Percentiles rank a stretch among this genome's conserved stretches.
Evolutionary conservation across 345 rosid species (phyloP).

Genomic region (Populus simonii): DNA sequence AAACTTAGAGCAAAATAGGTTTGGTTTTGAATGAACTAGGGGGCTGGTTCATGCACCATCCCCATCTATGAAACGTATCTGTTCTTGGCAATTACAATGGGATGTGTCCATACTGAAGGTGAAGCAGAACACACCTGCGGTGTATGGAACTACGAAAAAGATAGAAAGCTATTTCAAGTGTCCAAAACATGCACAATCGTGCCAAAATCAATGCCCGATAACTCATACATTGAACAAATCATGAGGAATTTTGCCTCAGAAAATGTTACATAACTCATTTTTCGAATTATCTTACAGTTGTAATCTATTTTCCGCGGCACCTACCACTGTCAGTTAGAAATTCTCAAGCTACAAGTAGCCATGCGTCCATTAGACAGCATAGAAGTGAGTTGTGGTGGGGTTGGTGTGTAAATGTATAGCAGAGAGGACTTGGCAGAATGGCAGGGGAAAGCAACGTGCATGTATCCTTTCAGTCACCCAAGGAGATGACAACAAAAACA

Average conservation of each 20-base stretch:
- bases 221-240: background rate
- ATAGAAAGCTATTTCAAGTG: background rate
- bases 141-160: background rate
- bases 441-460: too few species aligned
- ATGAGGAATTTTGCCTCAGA: background rate
- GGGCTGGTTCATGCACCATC: background rate
- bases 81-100: too few species aligned
- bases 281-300: background rate
- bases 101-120: too few species aligned
- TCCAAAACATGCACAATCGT: background rate
- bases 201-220: background rate
- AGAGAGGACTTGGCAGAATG: background rate
- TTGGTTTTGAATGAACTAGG: too few species aligned
- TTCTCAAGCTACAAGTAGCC: background rate
- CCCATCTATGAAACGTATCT: background rate
- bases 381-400: background rate
- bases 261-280: background rate
- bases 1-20: too few species aligned
- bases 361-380: background rate
- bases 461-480: slow-evolving; percentile 35
- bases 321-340: background rate
- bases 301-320: background rate
- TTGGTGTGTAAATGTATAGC: background rate
- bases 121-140: background rate
- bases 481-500: slow-evolving; percentile 81